Evolutionary conservation across 2,329 filamentous ascomycete genomes (phyloP).

Genomic region (Simplicillium aogashimaense): DNA sequence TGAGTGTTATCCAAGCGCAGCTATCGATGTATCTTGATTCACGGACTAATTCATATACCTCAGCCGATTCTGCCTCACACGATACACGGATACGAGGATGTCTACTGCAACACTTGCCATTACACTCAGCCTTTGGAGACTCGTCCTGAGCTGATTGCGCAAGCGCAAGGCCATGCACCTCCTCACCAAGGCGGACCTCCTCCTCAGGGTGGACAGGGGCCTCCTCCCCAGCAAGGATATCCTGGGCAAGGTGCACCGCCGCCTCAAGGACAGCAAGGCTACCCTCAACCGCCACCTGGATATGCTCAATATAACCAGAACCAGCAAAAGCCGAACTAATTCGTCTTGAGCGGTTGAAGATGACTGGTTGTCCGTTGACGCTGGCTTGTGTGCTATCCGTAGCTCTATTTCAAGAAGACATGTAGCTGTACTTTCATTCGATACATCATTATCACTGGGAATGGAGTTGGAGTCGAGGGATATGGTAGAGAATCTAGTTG

Average conservation of each 20-base stretch:
- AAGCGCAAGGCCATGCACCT: conserved; percentile 31
- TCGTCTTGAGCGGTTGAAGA: background rate
- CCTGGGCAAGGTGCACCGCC: conserved; percentile 7
- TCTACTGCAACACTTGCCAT: conserved; percentile 66
- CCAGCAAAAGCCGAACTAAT: background rate
- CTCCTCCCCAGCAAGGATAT: conserved; percentile 22
- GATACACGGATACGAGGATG: conserved; percentile 55
- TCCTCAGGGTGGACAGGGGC: conserved; percentile 19
- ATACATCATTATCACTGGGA: too few species aligned
- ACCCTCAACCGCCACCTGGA: conserved; percentile 9
- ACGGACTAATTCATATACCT: background rate
- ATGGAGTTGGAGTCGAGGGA: too few species aligned
- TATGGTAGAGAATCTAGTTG: too few species aligned
- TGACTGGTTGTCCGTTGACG: too few species aligned
- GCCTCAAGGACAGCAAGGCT: conserved; percentile 11
- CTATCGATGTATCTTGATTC: conserved; percentile 1
- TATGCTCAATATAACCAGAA: too few species aligned
- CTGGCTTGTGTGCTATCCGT: too few species aligned
- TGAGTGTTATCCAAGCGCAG: conserved; percentile 22
- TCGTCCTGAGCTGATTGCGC: conserved; percentile 44
- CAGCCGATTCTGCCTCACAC: conserved; percentile 65
- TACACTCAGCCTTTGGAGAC: conserved; percentile 59
- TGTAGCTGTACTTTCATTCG: too few species aligned
- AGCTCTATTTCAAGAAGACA: too few species aligned
- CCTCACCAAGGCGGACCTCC: conserved; percentile 15